Evolutionary conservation across 352 stramenopile genomes (phyloP).

Genomic region (Pelagophyceae sp.): DNA sequence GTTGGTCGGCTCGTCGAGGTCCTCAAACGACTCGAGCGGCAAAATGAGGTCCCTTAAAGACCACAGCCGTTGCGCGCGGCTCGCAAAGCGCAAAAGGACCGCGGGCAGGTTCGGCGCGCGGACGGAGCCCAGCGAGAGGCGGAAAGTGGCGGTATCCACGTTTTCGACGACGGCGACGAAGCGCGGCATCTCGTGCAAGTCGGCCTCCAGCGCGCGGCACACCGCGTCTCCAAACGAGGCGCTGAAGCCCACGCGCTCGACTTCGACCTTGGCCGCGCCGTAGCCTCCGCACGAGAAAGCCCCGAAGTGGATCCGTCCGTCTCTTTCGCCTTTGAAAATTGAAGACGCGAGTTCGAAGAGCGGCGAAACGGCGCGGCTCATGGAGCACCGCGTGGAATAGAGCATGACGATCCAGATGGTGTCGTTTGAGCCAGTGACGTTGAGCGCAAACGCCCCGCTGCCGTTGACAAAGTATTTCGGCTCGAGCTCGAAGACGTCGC

Average conservation of each 20-base stretch:
- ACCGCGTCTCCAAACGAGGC: background rate
- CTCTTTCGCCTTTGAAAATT: background rate
- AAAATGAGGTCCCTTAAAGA: too few species aligned
- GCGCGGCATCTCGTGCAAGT: background rate
- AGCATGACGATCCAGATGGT: slow-evolving; percentile 1
- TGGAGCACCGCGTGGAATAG: background rate
- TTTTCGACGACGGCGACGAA: background rate
- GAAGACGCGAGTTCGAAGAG: background rate
- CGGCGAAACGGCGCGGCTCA: background rate
- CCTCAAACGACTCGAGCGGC: background rate
- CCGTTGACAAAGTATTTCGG: background rate
- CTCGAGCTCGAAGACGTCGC: background rate
- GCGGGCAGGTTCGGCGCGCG: background rate
- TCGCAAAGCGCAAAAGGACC: background rate
- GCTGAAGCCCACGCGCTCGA: background rate
- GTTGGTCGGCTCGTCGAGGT: background rate
- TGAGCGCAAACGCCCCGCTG: background rate
- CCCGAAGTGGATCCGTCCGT: background rate
- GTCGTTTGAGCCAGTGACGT: too few species aligned
- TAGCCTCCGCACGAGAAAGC: slow-evolving; percentile 6
- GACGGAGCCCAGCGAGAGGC: background rate
- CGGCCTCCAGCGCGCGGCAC: background rate
- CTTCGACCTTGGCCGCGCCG: background rate
- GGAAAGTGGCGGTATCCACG: background rate
- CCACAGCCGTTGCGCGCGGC: background rate